Base-by-base conservation (phyloP, 768 basidiomycete species). In the Lentinula detonsa region DNA sequence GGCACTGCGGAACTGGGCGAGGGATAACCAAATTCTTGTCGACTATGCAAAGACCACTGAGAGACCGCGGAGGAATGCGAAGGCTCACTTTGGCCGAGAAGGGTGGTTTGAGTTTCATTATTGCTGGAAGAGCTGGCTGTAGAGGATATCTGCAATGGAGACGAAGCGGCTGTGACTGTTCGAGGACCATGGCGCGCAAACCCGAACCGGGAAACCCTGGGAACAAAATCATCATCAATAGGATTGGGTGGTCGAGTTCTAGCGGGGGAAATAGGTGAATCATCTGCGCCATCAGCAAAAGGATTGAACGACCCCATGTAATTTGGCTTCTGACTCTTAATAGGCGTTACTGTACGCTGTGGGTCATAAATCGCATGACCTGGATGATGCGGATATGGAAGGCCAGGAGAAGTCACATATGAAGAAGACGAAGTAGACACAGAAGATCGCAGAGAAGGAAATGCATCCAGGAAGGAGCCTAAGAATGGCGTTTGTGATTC, bases 241-340 rank as follows among this genome's bases (percentile, higher is more conserved):
- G 79, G 74, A 9, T 81, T 75, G 57, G 69, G 67, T 53, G 73
- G 72, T 3, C 65, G 57, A 33, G 71, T 72, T n/a, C 64, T 67
- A 53, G 70, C 64, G n/a, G 76, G 71, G 43, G 75, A 64, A 28
- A 69, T 63, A 16, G 68, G 63, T n/a, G 72, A 64, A 10, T 85
- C 85, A 11, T 88, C 85, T 18, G 62, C 71, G 11, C 68, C 64
- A 60, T 92, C 89, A 9, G 83, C 85, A 65, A 93, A 93, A 0
- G 91, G 91, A 71, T 93, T 88, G 69, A 93, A 92, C 3, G 87
- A 84, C 0, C 90, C 90, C 3, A 84, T 76, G 67, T 92, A 92
- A 64, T 78, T 79, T 3, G 81, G 75, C 23, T 75, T 70, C 60
- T 81, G 81, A 49, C 74, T 78, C 50, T 85, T 84, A 6, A 78